A percentile compares a stretch with the other conserved stretches of the same genome.
phyloP scores from a whole-genome alignment of 2,329 filamentous ascomycete genomes.

The Pseudogymnoascus sp. region DNA sequence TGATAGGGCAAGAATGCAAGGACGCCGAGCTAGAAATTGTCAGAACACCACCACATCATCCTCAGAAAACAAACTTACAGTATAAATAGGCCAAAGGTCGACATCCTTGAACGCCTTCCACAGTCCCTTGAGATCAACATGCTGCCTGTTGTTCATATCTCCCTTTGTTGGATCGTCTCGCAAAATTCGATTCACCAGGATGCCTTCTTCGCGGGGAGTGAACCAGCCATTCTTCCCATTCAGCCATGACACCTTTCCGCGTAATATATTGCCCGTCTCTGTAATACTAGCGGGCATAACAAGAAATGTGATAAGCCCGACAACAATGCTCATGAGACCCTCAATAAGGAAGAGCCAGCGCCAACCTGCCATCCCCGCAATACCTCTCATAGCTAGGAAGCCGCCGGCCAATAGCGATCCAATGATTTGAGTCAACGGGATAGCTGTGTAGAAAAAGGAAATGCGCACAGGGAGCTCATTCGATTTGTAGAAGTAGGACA shows the following conservation, averaged over 20 bases:
- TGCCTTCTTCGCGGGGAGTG: conserved; percentile 53
- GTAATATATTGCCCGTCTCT: conserved; percentile 36
- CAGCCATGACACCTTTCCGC: conserved; percentile 38
- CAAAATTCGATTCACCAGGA: conserved; percentile 52
- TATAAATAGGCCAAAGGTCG: conserved; percentile 43
- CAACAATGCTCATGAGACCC: conserved; percentile 39
- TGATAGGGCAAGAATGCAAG: background rate
- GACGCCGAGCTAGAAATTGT: conserved; percentile 21
- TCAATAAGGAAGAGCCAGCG: conserved; percentile 42
- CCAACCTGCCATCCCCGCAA: conserved; percentile 46
- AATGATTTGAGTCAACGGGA: background rate
- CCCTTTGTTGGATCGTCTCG: conserved; percentile 43
- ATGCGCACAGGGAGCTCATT: conserved; percentile 18
- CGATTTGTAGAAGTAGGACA: conserved; percentile 17
- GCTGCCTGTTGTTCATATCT: conserved; percentile 41
- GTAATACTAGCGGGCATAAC: conserved; percentile 53
- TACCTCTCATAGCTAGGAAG: conserved; percentile 43
- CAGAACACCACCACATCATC: background rate
- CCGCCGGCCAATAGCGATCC: conserved; percentile 50
- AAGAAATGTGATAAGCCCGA: conserved; percentile 44
- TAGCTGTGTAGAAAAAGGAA: conserved; percentile 15
- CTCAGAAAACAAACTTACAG: conserved; percentile 13
- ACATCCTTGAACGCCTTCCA: conserved; percentile 41
- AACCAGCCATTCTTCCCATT: conserved; percentile 54
- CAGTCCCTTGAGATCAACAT: conserved; percentile 35